A percentile compares a stretch with the other conserved stretches of the same genome.
Conservation (phyloP, 352 stramenopile species). For the Globisporangium recalcitrans region DNA sequence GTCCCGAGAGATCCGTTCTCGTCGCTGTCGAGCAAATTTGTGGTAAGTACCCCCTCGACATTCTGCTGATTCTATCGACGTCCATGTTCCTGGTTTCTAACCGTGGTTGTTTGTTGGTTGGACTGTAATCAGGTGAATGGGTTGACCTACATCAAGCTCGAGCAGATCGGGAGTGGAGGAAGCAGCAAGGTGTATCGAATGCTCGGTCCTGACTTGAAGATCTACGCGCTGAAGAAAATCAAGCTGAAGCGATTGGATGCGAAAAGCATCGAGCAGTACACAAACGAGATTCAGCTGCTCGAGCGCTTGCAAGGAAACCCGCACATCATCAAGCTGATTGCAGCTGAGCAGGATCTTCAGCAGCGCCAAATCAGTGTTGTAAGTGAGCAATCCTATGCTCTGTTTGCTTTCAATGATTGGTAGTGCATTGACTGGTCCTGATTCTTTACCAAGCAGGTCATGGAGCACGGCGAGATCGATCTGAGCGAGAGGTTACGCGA, state of each 20-base stretch:
- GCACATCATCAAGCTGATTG: conserved; percentile 95
- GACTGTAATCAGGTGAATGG: conserved; percentile 72
- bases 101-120: not conserved
- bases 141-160: conserved; percentile 92
- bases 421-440: not conserved
- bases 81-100: not conserved
- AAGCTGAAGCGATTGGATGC: conserved; percentile 92
- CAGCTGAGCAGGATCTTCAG: conserved; percentile 90
- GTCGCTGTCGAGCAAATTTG: conserved; percentile 51
- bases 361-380: conserved; percentile 72
- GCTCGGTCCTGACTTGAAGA: conserved; percentile 88
- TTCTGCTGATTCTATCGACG: not conserved
- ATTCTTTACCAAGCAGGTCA: conserved; percentile 60
- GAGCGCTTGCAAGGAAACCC: conserved; percentile 91
- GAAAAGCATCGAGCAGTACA: conserved; percentile 91
- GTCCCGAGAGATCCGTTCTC: conserved; percentile 39
- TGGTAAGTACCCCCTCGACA: conserved; percentile 23
- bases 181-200: conserved; percentile 97
- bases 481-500: conserved; percentile 90
- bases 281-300: conserved; percentile 97
- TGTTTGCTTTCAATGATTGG: not conserved
- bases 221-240: conserved; percentile 98
- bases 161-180: conserved; percentile 95
- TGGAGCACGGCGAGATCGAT: conserved; percentile 98
- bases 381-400: conserved; percentile 9